Base-by-base conservation (phyloP, 1,284 basidiomycete species). In the Ceratorhiza oryzae-sativae region DNA sequence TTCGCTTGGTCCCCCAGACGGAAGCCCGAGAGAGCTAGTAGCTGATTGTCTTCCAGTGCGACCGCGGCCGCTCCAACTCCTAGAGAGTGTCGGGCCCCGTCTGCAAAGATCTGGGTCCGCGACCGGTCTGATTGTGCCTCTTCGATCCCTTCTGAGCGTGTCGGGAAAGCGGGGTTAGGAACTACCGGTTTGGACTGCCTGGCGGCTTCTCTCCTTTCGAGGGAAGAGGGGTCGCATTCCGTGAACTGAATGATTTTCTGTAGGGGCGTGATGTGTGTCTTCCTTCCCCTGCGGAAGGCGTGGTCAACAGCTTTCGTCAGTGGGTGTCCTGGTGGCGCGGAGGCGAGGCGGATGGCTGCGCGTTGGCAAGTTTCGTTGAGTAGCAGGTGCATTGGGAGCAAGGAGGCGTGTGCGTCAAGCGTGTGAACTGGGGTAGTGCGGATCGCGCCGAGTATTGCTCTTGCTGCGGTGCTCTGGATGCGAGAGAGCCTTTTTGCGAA, bases 341-440 rank as follows among this genome's bases (percentile, higher is more conserved):
- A 46, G 39, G 39, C 59, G 1, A 61, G 59, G 6, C 59, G 59
- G 23, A 46, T 15, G 2, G 39, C 59, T 23, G 59, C 59, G 20
- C 59, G 39, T n/a, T 61, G 59, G 41, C 59, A 61, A 41, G 59
- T 23, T n/a, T 61, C 59, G 41, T 61, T 61, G 20, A 61, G n/a
- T 10, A 61, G 42, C 39, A 45, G 20, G 39, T 42, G 59, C 13
- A 61, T 30, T 15, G 59, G 59, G 20, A 45, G 39, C 4, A 61
- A 23, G 39, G n/a, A 27, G 23, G 59, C 59, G 27, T 45, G 39
- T 4, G 42, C 42, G 39, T 61, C 59, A 2, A 61, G 59, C 13
- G 36, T 9, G 4, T 61, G 34, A 10, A 27, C 27, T 9, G 59
- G 59, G 18, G 59, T 45, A 41, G 59, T 45, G 6, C 59, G 59